Evolutionary conservation across 352 stramenopile species (phyloP).

Genomic region (Aphanomyces invadans): DNA sequence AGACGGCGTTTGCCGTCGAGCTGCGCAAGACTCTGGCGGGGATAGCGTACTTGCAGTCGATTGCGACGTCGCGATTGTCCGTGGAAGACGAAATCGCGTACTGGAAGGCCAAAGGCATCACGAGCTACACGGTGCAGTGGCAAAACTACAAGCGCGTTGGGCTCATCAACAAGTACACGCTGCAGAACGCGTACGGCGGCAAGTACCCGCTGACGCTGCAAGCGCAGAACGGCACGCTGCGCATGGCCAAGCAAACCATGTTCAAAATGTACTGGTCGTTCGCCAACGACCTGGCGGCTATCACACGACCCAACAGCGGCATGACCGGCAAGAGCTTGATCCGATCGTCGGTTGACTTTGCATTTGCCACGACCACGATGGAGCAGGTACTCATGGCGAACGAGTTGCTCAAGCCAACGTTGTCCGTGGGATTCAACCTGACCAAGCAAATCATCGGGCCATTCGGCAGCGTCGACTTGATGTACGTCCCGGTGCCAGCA

Average conservation of each 20-base stretch:
- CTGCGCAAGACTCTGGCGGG: not conserved
- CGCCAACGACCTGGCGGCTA: constrained; percentile 1
- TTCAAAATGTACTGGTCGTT: constrained; percentile 21
- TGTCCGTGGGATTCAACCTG: not conserved
- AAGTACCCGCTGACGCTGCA: not conserved
- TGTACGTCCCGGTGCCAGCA: not conserved
- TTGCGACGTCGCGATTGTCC: not conserved
- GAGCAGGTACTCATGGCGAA: not conserved
- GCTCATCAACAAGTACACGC: not conserved
- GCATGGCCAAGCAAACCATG: not conserved
- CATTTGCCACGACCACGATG: constrained; percentile 4
- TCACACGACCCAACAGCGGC: not conserved
- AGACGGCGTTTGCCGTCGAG: not conserved
- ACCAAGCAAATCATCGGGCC: not conserved
- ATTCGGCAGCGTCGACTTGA: constrained; percentile 12
- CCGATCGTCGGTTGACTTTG: not conserved
- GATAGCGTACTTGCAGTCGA: not conserved
- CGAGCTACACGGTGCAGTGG: constrained; percentile 7
- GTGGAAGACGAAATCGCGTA: not conserved
- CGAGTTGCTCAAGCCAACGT: not conserved
- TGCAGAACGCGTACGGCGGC: not conserved
- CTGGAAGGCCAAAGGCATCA: not conserved
- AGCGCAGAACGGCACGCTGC: not conserved
- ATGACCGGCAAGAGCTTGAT: not conserved
- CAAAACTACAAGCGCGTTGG: constrained; percentile 20